Base-by-base conservation (phyloP, 345 rosid genomes). In the Isatis tinctoria region DNA sequence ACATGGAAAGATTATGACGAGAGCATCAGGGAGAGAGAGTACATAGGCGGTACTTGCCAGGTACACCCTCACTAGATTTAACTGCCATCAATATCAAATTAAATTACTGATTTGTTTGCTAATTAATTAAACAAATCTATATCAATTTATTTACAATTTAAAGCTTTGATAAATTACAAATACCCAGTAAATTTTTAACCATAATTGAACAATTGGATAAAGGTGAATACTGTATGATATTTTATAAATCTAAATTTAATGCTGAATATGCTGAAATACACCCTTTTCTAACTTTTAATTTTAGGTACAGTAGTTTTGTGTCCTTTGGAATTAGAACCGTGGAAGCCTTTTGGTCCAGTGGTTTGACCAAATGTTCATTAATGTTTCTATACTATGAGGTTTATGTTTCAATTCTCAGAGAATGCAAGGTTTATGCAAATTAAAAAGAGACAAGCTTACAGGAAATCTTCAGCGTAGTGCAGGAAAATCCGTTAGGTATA, bases 41-140 rank as follows among this genome's bases (percentile, higher is more conserved):
- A 73, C 74, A 72, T 28, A 59, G 40, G 53, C 27, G 16, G 90
- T 85, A 85, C 87, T 80, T 82, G 85, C 80, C 67, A 67, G 84
- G 90, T 86, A 86, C 65, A n/a, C n/a, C n/a, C n/a, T n/a, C n/a
- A n/a, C n/a, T n/a, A n/a, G n/a, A n/a, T 32, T 57, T 57, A 20
- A 40, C 44, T 56, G 49, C 43, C 11, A 6, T 2, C 4, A n/a
- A 3, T 16, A 16, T 41, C 4, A 9, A 24, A 22, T 14, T 24
- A 4, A 27, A 43, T 6, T 40, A 39, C 33, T 39, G 5, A 1
- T 16, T 28, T 54, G 12, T 53, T 54, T 26, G 12, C 5, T 4
- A 16, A 56, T 14, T 27, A 14, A 30, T 3, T 49, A n/a, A 24
- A 10, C n/a, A 24, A 24, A 30, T 54, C 39, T 54, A 16, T 33